These are phyloP conservation scores for Daedaleopsis nitida DNA, from an alignment of 768 basidiomycete genomes.

Conservation along the genomic window DNA sequence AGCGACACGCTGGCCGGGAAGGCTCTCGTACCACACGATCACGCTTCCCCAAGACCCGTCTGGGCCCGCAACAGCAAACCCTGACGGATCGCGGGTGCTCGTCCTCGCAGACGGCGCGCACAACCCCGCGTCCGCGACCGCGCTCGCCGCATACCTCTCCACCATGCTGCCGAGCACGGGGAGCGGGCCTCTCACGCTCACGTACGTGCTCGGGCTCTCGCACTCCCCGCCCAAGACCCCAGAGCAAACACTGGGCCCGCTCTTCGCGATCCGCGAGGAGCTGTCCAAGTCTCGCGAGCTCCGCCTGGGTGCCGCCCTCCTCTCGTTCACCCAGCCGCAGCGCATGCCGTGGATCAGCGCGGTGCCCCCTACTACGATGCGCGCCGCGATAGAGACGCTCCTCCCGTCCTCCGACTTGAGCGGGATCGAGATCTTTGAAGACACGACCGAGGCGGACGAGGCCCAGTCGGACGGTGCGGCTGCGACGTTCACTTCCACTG, in stretches of 20 bases:
- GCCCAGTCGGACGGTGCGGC: too few relatives aligned
- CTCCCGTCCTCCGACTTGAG: slow-evolving; percentile 32
- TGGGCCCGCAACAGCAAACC: not conserved
- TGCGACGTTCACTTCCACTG: not conserved
- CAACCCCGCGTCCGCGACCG: slow-evolving; percentile 75
- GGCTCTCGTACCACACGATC: slow-evolving; percentile 70
- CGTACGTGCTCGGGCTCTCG: slow-evolving; percentile 82
- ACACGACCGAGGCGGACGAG: slow-evolving; percentile 34
- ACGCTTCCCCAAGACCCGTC: slow-evolving; percentile 23
- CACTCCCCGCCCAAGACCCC: slow-evolving; percentile 87
- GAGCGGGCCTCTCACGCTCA: slow-evolving; percentile 42
- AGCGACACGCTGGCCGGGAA: slow-evolving; percentile 73
- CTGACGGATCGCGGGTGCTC: slow-evolving; percentile 25
- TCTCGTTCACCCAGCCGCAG: slow-evolving; percentile 70
- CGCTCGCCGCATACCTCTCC: slow-evolving; percentile 67
- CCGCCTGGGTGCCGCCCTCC: slow-evolving; percentile 49
- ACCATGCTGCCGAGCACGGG: slow-evolving; percentile 36
- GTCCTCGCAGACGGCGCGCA: slow-evolving; percentile 93
- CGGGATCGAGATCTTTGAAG: slow-evolving; percentile 47
- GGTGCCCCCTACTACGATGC: slow-evolving; percentile 54
- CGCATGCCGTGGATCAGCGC: slow-evolving; percentile 95
- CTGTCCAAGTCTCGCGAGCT: slow-evolving; percentile 16
- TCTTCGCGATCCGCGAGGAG: slow-evolving; percentile 46
- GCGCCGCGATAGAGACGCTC: slow-evolving; percentile 44
- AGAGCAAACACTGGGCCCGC: slow-evolving; percentile 64